Evolutionary conservation across 1,284 basidiomycete genomes (phyloP), one percentile per base, ranked within the genome.

Genomic region (Trametes polyzona): DNA sequence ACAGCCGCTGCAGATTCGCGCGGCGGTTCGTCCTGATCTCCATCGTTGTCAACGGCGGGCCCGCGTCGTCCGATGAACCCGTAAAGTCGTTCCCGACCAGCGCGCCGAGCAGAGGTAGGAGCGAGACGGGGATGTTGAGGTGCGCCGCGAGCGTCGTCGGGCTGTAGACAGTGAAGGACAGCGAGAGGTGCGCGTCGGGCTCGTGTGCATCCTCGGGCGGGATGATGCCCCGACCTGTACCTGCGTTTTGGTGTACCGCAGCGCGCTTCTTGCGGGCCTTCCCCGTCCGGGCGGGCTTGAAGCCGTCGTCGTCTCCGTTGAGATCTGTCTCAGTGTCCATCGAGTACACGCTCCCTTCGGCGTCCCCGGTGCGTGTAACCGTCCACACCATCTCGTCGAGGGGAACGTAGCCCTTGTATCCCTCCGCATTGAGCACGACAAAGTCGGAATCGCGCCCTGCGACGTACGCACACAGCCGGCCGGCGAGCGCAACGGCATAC

Each of bases 41-140:
- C 1, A 58, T 55, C 11, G 62, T 59, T 8, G 64, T 63, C 24
- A 33, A 52, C 1, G 55, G 55, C 1, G 58, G 37, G 4, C 63
- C 64, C 29, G 73, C 73, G 51, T 64, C 64, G 14, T 62, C 60
- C 11, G 59, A 60, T 71, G 73, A 37, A 74, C 77, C 62, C 71
- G 80, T 67, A 67, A 88, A 93, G 71, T 96, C 95, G 69, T 95
- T 96, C 27, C 95, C 95, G 9, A 93, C 83, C 1, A 96, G 76
- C 2, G 92, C 87, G 10, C 88, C 92, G n/a, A 96, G 78, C 10
- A 96, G 80, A 1, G 95, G 93, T 17, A 96, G 82, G 47, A 93
- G 80, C 0, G 85, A 81, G 0, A 88, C 78, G 0, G 83, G 78
- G 47, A 91, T 72, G 16, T 77, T 73, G 27, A 83, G 73, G 41